phyloP scores from a whole-genome alignment of 441 rosid genomes.

The Mallotus japonicus region DNA sequence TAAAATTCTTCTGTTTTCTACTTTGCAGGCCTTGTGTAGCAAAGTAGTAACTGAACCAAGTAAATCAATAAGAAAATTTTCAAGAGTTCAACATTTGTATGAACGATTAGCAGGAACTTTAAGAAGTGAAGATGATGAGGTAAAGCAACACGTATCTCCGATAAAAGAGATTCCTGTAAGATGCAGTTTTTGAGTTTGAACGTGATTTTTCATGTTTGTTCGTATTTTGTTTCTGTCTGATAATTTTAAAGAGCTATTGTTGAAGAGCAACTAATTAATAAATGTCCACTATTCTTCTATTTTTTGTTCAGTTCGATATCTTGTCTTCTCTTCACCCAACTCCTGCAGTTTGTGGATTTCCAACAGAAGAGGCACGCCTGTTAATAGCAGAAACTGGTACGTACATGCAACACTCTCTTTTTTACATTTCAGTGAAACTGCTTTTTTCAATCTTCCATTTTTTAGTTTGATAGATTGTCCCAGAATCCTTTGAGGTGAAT shows the following conservation, averaged over 20 bases:
- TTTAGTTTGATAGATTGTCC: neutral
- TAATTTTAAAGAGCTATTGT: neutral
- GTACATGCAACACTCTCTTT: slow-evolving; percentile 9
- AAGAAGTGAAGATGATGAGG: slow-evolving; percentile 84
- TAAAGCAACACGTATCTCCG: slow-evolving; percentile 20
- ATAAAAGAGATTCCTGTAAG: neutral
- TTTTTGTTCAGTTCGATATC: slow-evolving; percentile 55
- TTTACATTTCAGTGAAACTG: neutral
- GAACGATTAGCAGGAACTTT: slow-evolving; percentile 68
- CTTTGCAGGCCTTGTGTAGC: slow-evolving; percentile 63
- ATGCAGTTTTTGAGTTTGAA: neutral
- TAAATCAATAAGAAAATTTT: slow-evolving; percentile 70
- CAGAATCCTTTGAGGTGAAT: neutral
- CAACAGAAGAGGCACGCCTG: slow-evolving; percentile 80
- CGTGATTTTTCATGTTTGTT: slow-evolving; percentile 1
- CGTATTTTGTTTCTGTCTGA: neutral
- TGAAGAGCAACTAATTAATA: neutral
- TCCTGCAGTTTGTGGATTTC: slow-evolving; percentile 97
- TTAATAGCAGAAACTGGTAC: slow-evolving; percentile 80
- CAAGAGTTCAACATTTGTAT: slow-evolving; percentile 83
- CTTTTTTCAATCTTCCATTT: neutral
- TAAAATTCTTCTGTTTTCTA: slow-evolving; percentile 12
- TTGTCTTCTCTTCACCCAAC: slow-evolving; percentile 89
- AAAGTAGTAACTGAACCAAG: slow-evolving; percentile 65
- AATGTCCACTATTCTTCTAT: neutral